Percentiles rank a stretch among this genome's conserved stretches.
phyloP scores from a whole-genome alignment of 805 yeast species.

The Suhomyces emberorum region DNA sequence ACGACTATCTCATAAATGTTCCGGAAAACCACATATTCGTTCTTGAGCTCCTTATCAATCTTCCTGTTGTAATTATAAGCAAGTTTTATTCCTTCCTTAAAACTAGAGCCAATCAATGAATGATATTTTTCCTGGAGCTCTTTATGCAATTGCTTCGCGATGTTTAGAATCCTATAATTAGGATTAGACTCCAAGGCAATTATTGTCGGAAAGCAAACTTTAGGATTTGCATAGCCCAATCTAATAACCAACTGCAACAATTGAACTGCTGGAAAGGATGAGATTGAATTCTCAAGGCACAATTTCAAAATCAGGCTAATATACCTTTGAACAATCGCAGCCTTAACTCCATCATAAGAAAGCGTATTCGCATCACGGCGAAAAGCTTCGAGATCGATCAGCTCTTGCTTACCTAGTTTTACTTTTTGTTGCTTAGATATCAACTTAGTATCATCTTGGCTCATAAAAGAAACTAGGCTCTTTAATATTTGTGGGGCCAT shows the following conservation, averaged over 20 bases:
- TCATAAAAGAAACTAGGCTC: conserved; percentile 56
- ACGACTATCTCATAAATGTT: conserved; percentile 44
- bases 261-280: conserved; percentile 50
- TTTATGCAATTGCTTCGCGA: conserved; percentile 52
- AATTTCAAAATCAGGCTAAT: conserved; percentile 45
- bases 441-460: conserved; percentile 50
- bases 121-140: conserved; percentile 65
- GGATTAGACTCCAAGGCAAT: conserved; percentile 65
- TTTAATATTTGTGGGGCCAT: conserved; percentile 52
- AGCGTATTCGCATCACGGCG: conserved; percentile 50
- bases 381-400: conserved; percentile 48
- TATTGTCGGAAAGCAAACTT: conserved; percentile 62
- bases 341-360: conserved; percentile 66
- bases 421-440: conserved; percentile 37
- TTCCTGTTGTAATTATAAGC: conserved; percentile 47
- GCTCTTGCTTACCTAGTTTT: conserved; percentile 29
- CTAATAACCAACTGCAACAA: conserved; percentile 55
- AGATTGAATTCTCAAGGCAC: conserved; percentile 46
- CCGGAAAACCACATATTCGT: conserved; percentile 33
- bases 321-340: conserved; percentile 67
- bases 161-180: conserved; percentile 36
- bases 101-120: conserved; percentile 63
- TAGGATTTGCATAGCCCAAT: conserved; percentile 75
- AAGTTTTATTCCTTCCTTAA: conserved; percentile 57
- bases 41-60: conserved; percentile 17